A percentile compares a stretch with the other conserved stretches of the same genome.
Conservation (phyloP, 768 basidiomycete species). For the Psilocybe cubensis region DNA sequence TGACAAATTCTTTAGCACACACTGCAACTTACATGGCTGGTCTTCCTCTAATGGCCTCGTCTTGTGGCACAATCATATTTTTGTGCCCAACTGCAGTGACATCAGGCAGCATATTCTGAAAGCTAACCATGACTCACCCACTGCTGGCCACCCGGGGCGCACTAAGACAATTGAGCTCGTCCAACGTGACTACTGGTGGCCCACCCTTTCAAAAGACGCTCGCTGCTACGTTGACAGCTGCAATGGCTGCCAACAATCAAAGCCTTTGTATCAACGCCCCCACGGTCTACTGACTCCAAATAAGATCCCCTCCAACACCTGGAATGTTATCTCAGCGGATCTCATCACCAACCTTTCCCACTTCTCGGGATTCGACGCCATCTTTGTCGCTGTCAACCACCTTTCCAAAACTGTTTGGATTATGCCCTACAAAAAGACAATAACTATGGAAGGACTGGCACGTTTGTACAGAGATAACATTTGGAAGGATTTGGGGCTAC, state of each 20-base stretch:
- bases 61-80: no score
- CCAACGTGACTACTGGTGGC: constrained; percentile 9
- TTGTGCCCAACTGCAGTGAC: no score
- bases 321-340: constrained; percentile 39
- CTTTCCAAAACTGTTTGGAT: constrained; percentile 12
- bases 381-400: constrained; percentile 32
- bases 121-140: neutral
- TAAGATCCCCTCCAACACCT: constrained; percentile 20
- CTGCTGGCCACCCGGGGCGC: constrained; percentile 3
- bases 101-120: neutral
- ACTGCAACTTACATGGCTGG: neutral
- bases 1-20: neutral
- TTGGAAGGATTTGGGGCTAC: constrained; percentile 12
- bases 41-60: no score
- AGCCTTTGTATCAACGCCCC: constrained; percentile 30
- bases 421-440: neutral
- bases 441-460: neutral
- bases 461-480: constrained; percentile 2
- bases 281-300: constrained; percentile 20
- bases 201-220: constrained; percentile 5
- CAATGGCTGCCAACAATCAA: constrained; percentile 31
- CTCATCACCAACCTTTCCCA: constrained; percentile 35
- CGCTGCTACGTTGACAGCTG: constrained; percentile 29
- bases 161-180: neutral
- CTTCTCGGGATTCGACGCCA: constrained; percentile 31